Conservation (phyloP, 345 rosid species). For the Citrus maxima region DNA sequence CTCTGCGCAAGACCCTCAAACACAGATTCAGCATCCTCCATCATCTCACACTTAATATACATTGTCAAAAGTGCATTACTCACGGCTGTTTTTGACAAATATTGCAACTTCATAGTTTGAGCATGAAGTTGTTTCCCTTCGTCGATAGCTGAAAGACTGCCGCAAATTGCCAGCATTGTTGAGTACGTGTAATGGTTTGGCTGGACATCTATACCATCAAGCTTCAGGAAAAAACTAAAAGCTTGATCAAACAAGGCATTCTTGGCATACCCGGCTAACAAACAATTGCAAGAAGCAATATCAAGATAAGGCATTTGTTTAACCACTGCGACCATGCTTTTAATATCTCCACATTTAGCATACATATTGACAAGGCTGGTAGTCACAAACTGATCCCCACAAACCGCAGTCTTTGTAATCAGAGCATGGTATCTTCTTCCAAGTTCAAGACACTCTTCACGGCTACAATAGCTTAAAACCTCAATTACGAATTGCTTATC, state of each 20-base stretch:
- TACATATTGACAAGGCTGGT: constrained; percentile 32
- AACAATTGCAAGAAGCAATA: constrained; percentile 21
- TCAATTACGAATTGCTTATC: constrained; percentile 3
- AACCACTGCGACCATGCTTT: constrained; percentile 13
- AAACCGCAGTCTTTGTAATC: constrained; percentile 16
- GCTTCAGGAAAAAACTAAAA: constrained; percentile 24
- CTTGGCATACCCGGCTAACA: constrained; percentile 18
- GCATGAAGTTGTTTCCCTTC: constrained; percentile 32
- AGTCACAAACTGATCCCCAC: constrained; percentile 19
- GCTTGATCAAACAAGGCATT: constrained; percentile 23
- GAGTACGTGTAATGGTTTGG: constrained; percentile 23
- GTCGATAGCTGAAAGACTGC: constrained; percentile 4
- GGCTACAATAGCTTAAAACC: constrained; percentile 15
- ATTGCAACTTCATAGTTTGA: constrained; percentile 22
- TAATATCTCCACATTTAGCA: constrained; percentile 28
- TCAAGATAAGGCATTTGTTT: constrained; percentile 8
- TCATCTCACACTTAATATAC: constrained; percentile 23
- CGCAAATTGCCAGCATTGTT: constrained; percentile 17
- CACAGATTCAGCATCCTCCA: constrained; percentile 23
- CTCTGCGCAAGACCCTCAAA: constrained; percentile 14
- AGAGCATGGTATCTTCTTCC: constrained; percentile 22
- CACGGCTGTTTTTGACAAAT: constrained; percentile 19
- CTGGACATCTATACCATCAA: constrained; percentile 6
- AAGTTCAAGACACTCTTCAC: constrained; percentile 15
- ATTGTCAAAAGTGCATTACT: constrained; percentile 29